Evolutionary conservation across 2,329 filamentous ascomycete species (phyloP), one percentile per base, ranked within the genome.

Genomic region (Verticillium alfalfae): DNA sequence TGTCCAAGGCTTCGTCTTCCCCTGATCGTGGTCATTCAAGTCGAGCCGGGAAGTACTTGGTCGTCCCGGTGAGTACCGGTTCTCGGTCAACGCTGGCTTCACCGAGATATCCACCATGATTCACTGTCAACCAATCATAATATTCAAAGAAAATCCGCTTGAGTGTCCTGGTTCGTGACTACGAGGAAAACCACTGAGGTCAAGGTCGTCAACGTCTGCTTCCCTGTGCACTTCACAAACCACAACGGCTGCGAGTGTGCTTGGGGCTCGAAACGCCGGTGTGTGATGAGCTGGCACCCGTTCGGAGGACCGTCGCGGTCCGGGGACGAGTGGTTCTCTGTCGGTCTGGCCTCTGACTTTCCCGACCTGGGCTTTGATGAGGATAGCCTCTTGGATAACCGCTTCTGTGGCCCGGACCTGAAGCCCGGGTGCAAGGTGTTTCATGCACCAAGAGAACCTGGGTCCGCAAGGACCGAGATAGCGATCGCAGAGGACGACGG

Each of bases 381-480:
- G 5, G 72, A 71, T 45, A 73, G 73, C 64, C 66, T 82, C n/a
- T 67, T 73, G 26, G 70, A 76, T 57, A 66, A 71, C 36, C 72
- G 75, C 1, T 56, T 68, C n/a, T 84, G 79, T 65, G 64, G 69
- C 22, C 63, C 70, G 2, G 70, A 74, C n/a, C 68, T 75, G n/a
- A 75, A 72, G 34, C 79, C 81, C 0, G 80, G 81, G n/a, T 89
- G 86, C 76, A 88, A 84, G 66, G 81, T 86, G 18, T 86, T 88
- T 64, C 73, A 75, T 34, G 78, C 84, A 6, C 79, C 81, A 6
- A 73, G 73, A 52, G 71, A 71, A 12, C 73, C 78, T 59, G 71
- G 66, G 18, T 71, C 73, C 2, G 71, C 73, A 34, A 76, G 69
- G 12, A 74, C 66, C 0, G 78, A 78, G 61, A 68, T 81, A 3